These are phyloP conservation scores for Podospora sp. DNA, from an alignment of 495 filamentous ascomycete species.

Conservation along the genomic window DNA sequence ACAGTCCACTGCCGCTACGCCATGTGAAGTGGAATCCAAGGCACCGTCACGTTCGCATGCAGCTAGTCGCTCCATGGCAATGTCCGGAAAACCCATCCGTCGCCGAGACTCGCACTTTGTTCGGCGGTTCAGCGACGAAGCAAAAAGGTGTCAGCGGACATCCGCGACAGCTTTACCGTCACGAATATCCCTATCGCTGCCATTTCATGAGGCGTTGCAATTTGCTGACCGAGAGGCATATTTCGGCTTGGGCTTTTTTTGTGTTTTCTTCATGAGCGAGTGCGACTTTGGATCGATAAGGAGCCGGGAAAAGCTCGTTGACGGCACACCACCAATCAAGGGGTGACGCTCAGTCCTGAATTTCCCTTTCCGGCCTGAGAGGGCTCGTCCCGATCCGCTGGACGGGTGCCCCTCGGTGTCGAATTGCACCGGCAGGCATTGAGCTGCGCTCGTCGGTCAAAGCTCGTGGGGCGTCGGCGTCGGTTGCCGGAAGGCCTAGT, in stretches of 20 bases:
- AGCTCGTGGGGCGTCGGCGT: background rate
- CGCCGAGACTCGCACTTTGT: slow-evolving; percentile 10
- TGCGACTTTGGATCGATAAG: background rate
- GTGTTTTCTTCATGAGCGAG: background rate
- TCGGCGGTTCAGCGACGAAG: background rate
- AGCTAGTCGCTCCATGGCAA: slow-evolving; percentile 13
- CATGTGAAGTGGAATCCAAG: slow-evolving; percentile 10
- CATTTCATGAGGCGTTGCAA: background rate
- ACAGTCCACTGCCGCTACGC: slow-evolving; percentile 4
- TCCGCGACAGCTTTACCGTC: slow-evolving; percentile 3
- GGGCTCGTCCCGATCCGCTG: slow-evolving; percentile 18
- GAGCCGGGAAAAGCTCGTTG: background rate
- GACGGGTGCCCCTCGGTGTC: background rate
- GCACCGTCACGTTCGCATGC: slow-evolving; percentile 15
- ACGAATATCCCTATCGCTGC: background rate
- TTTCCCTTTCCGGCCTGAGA: slow-evolving; percentile 7
- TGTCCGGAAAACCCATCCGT: slow-evolving; percentile 18
- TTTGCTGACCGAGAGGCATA: background rate
- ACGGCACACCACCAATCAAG: slow-evolving; percentile 4
- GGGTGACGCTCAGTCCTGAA: background rate
- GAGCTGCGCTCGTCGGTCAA: background rate
- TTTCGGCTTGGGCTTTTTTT: background rate
- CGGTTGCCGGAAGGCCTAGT: slow-evolving; percentile 12
- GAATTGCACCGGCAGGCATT: slow-evolving; percentile 18
- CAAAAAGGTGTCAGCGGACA: slow-evolving; percentile 1